Evolutionary conservation across 225 moss, liverwort and hornwort genomes (phyloP).

Genomic region (Takakia lepidozioides): DNA sequence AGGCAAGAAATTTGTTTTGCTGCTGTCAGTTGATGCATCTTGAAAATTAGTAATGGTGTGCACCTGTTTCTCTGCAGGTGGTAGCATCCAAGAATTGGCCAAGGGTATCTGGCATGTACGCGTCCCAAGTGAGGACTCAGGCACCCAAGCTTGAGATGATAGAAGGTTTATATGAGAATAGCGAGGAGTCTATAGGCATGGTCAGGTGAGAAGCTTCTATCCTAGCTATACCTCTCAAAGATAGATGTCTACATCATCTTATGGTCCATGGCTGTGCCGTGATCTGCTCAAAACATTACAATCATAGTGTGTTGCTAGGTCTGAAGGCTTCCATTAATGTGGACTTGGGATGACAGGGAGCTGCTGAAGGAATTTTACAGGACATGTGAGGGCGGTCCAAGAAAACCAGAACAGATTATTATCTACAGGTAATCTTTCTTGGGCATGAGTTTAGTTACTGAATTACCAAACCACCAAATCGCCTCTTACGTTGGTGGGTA

Average conservation of each 20-base stretch:
- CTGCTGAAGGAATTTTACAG: constrained; percentile 26
- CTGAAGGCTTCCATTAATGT: too few relatives aligned
- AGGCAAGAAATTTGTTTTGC: not conserved
- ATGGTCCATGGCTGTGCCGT: too few relatives aligned
- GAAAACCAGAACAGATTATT: constrained; percentile 41
- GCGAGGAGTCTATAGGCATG: constrained; percentile 53
- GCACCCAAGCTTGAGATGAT: constrained; percentile 76
- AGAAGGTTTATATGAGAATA: constrained; percentile 50
- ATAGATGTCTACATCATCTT: too few relatives aligned
- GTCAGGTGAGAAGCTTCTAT: constrained; percentile 69
- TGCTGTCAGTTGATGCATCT: not conserved
- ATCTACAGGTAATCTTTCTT: constrained; percentile 33
- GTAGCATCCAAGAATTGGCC: constrained; percentile 91
- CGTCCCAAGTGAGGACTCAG: constrained; percentile 63
- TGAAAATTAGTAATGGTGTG: not conserved
- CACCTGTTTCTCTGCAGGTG: constrained; percentile 21
- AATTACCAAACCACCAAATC: too few relatives aligned
- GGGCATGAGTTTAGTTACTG: too few relatives aligned
- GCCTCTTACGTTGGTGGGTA: too few relatives aligned
- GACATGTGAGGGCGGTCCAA: constrained; percentile 8
- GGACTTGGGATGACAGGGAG: constrained; percentile 10
- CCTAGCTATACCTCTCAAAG: too few relatives aligned
- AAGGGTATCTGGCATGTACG: constrained; percentile 43
- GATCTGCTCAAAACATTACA: too few relatives aligned
- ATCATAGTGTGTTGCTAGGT: too few relatives aligned